Evolutionary conservation across 2,329 filamentous ascomycete genomes (phyloP).

Genomic region (Ophiostoma sp.): DNA sequence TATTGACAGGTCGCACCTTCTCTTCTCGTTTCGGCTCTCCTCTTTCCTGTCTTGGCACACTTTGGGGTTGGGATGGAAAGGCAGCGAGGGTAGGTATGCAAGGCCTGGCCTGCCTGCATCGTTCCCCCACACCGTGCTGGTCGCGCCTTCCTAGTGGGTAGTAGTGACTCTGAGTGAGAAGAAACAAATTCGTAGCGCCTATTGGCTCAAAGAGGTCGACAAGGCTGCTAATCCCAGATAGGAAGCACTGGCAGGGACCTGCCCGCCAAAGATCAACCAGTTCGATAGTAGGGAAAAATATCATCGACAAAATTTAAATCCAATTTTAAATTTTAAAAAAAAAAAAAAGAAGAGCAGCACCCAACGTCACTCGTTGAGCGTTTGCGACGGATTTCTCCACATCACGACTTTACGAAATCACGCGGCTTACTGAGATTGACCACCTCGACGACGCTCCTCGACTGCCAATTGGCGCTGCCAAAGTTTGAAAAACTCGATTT

Average conservation of each 20-base stretch:
- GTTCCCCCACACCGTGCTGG: slow-evolving; percentile 9
- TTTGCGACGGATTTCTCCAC: neutral
- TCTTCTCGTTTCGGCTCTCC: slow-evolving; percentile 6
- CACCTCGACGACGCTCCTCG: neutral
- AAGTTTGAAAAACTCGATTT: neutral
- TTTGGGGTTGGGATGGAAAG: neutral
- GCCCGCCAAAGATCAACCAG: neutral
- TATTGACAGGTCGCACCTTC: neutral
- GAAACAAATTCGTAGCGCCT: neutral
- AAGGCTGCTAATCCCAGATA: slow-evolving; percentile 13
- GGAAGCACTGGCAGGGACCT: slow-evolving; percentile 6
- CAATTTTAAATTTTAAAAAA: slow-evolving; percentile 7
- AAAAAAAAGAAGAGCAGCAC: neutral
- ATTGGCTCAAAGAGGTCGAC: neutral
- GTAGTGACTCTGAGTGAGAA: neutral
- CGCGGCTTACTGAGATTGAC: neutral
- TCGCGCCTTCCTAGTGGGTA: slow-evolving; percentile 1
- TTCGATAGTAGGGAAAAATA: neutral
- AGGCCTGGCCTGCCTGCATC: neutral
- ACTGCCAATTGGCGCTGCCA: neutral
- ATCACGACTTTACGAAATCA: neutral
- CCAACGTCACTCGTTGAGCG: neutral
- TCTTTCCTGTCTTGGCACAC: slow-evolving; percentile 15
- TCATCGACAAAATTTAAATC: neutral
- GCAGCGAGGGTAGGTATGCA: neutral